Evolutionary conservation across 1,284 basidiomycete species (phyloP), one percentile per base, ranked within the genome.

Genomic region (Vanrija humicola): DNA sequence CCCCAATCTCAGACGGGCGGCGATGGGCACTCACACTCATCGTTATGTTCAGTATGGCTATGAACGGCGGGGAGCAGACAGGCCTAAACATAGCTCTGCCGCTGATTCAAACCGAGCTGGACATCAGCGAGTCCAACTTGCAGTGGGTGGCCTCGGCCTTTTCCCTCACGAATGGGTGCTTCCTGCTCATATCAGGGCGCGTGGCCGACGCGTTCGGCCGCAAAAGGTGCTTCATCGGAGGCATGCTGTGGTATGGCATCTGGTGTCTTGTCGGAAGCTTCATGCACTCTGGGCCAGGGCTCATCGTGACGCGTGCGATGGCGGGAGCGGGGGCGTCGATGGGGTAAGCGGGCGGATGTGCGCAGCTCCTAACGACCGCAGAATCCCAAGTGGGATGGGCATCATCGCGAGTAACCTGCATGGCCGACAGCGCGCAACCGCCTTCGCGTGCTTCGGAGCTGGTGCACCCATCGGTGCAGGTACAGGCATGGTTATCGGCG

Each of bases 171-270:
- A 68, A 64, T 10, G 75, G 70, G 23, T 68, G 72, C 18, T 63
- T 75, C 46, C 59, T 76, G 19, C 68, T 75, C 28, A 65, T 75
- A 1, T 52, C 59, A 1, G 75, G 75, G 10, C 68, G 65, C 1
- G 60, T 77, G 46, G 73, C 75, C 1, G 75, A 77, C 52, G 63
- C 71, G 23, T 68, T 69, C 40, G 73, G 73, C 3, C 64, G 70
- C 25, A 62, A 65, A 26, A 29, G 48, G 6, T 64, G 71, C 34
- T 76, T 71, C 51, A 53, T 73, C 38, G 38, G 50, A 26, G 75
- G 76, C 21, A 70, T 73, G 54, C 39, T 48, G 6, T 71, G 68
- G 59, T 72, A 73, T 38, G 59, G 63, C 7, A 43, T 65, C 28
- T 68, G 69, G 58, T 69, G 67, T 6, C 58, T 77, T 26, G 62